phyloP scores from a whole-genome alignment of 148 eudicot species.

The Dianthus caryophyllus region DNA sequence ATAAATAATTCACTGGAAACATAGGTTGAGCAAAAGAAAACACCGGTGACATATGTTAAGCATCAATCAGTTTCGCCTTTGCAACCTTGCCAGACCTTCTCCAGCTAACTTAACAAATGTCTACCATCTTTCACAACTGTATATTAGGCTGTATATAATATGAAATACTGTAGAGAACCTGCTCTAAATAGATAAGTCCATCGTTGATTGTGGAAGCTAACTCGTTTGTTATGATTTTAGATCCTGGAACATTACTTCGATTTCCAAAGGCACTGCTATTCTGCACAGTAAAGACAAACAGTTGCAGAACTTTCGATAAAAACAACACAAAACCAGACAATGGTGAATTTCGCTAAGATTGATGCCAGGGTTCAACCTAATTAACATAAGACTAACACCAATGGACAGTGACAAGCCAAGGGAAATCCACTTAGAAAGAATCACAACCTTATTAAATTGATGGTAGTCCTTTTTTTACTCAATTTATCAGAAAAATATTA shows the following conservation, averaged over 20 bases:
- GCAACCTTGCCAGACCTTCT: not conserved
- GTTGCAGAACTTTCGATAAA: constrained; percentile 14
- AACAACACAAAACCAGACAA: not conserved
- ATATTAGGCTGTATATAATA: not conserved
- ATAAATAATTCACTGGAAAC: not conserved
- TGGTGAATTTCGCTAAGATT: not conserved
- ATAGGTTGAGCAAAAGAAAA: not conserved
- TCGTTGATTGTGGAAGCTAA: constrained; percentile 85
- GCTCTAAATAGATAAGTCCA: constrained; percentile 89
- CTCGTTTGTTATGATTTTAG: constrained; percentile 63
- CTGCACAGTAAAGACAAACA: constrained; percentile 36
- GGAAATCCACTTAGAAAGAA: not conserved
- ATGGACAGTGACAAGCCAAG: not conserved
- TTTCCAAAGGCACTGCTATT: constrained; percentile 38
- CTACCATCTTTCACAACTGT: not conserved
- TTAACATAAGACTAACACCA: not conserved
- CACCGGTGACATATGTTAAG: not conserved
- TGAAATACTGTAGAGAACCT: constrained; percentile 39
- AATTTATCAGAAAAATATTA: not conserved
- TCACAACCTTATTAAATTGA: not conserved
- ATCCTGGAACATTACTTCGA: constrained; percentile 34
- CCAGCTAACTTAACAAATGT: not conserved
- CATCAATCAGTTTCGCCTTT: not conserved
- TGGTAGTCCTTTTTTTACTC: not conserved
- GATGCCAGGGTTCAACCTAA: not conserved